Conservation (phyloP, 2,329 filamentous ascomycete species). For the Mariannaea elegans region DNA sequence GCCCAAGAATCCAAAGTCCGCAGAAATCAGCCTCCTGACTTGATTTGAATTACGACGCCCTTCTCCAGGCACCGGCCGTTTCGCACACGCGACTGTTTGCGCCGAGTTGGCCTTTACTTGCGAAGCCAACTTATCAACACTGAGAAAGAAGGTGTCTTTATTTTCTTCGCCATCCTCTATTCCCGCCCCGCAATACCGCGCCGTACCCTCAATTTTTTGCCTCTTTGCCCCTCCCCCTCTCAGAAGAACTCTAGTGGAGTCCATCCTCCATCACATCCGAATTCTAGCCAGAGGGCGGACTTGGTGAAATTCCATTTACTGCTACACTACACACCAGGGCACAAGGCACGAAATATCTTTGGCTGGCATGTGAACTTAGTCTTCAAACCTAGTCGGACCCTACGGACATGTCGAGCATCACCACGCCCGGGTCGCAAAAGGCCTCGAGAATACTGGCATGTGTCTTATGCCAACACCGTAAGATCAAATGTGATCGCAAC, state of each 20-base stretch:
- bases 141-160: not conserved
- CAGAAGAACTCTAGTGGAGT: slow-evolving; percentile 14
- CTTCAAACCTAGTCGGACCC: slow-evolving; percentile 21
- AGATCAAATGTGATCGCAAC: slow-evolving; percentile 69
- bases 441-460: slow-evolving; percentile 60
- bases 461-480: slow-evolving; percentile 67
- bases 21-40: slow-evolving; percentile 5
- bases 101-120: slow-evolving; percentile 14
- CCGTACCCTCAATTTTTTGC: not conserved
- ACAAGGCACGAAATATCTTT: slow-evolving; percentile 5
- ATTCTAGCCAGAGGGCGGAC: not conserved
- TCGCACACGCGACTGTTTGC: slow-evolving; percentile 1
- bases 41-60: slow-evolving; percentile 18
- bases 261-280: slow-evolving; percentile 1
- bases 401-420: slow-evolving; percentile 45
- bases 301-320: not conserved
- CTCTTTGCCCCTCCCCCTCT: slow-evolving; percentile 20
- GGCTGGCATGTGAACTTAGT: slow-evolving; percentile 43
- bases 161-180: not conserved
- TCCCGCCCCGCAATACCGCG: not conserved
- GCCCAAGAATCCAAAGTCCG: slow-evolving; percentile 13
- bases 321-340: not conserved
- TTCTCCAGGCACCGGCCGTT: slow-evolving; percentile 11
- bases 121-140: not conserved
- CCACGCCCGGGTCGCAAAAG: slow-evolving; percentile 46